These are phyloP conservation scores for Daldinia grandis DNA, from an alignment of 495 filamentous ascomycete genomes.

Conservation along the genomic window DNA sequence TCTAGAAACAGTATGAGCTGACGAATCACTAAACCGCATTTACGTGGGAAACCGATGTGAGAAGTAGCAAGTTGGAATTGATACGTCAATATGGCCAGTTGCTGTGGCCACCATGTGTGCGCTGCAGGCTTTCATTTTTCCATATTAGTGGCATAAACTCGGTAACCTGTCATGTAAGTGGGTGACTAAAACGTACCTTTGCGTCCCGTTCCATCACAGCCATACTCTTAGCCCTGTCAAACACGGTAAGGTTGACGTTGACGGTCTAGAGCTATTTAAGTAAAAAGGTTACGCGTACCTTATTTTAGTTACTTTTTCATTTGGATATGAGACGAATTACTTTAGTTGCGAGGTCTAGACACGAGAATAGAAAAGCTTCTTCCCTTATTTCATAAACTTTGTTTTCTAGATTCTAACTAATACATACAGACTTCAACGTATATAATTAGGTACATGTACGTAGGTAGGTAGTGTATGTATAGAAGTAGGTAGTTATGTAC, in stretches of 20 bases:
- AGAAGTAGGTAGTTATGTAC: too few relatives aligned
- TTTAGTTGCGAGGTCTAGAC: slow-evolving; percentile 22
- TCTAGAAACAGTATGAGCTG: slow-evolving; percentile 18
- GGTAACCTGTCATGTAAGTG: slow-evolving; percentile 7
- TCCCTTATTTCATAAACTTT: slow-evolving; percentile 15
- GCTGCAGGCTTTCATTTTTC: slow-evolving; percentile 14
- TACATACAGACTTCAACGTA: slow-evolving; percentile 3
- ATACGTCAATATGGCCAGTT: slow-evolving; percentile 23
- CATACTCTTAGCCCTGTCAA: slow-evolving; percentile 4
- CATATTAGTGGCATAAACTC: slow-evolving; percentile 17
- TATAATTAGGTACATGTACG: too few relatives aligned
- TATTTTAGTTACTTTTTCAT: slow-evolving; percentile 16
- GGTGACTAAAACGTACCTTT: slow-evolving; percentile 1
- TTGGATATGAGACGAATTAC: slow-evolving; percentile 22
- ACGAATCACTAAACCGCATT: slow-evolving; percentile 23
- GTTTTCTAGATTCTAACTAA: background rate
- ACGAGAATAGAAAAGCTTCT: slow-evolving; percentile 22
- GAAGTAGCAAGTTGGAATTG: slow-evolving; percentile 26
- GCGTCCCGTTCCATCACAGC: slow-evolving; percentile 28
- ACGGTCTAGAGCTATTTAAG: slow-evolving; percentile 28
- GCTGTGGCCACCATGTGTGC: slow-evolving; percentile 14
- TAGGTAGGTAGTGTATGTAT: too few relatives aligned
- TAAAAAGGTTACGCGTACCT: slow-evolving; percentile 34
- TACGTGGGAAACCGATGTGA: slow-evolving; percentile 4
- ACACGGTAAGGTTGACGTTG: slow-evolving; percentile 19